phyloP scores from a whole-genome alignment of 495 filamentous ascomycete species.

The Neurospora sp. region DNA sequence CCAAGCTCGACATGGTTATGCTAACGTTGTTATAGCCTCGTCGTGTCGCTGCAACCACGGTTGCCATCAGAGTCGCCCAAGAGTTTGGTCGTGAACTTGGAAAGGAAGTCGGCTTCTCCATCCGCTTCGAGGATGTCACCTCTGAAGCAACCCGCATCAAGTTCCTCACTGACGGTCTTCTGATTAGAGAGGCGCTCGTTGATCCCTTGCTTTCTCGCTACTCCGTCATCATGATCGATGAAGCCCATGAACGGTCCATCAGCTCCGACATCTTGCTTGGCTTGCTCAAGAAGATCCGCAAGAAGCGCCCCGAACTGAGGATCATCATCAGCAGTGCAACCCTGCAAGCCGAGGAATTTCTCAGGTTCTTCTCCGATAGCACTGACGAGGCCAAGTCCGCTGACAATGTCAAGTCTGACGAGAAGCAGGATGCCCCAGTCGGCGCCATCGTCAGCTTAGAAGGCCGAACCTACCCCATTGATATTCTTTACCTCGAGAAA shows the following conservation, averaged over 20 bases:
- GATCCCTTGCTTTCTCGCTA: conserved; percentile 90
- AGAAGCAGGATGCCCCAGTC: conserved; percentile 28
- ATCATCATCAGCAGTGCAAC: conserved; percentile 94
- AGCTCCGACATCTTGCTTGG: conserved; percentile 91
- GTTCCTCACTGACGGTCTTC: conserved; percentile 90
- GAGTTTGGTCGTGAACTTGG: conserved; percentile 87
- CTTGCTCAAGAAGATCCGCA: conserved; percentile 87
- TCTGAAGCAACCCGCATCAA: conserved; percentile 84
- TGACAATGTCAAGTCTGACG: conserved; percentile 34
- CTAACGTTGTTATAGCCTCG: conserved; percentile 53
- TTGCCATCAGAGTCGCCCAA: conserved; percentile 83
- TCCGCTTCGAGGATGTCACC: conserved; percentile 94
- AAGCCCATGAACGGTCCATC: conserved; percentile 92
- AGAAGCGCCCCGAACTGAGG: conserved; percentile 69
- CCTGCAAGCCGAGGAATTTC: conserved; percentile 81
- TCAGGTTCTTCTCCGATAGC: conserved; percentile 62
- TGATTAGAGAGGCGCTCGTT: conserved; percentile 87
- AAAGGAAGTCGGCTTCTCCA: conserved; percentile 93
- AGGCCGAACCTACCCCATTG: conserved; percentile 86
- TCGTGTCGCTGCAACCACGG: conserved; percentile 84
- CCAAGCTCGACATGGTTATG: not conserved
- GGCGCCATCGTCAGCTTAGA: conserved; percentile 82
- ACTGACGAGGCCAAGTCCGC: conserved; percentile 32
- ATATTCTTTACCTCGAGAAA: conserved; percentile 72
- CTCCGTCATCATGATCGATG: conserved; percentile 97